Base-by-base conservation (phyloP, 2,329 filamentous ascomycete genomes). In the Dactylellina haptotyla region DNA sequence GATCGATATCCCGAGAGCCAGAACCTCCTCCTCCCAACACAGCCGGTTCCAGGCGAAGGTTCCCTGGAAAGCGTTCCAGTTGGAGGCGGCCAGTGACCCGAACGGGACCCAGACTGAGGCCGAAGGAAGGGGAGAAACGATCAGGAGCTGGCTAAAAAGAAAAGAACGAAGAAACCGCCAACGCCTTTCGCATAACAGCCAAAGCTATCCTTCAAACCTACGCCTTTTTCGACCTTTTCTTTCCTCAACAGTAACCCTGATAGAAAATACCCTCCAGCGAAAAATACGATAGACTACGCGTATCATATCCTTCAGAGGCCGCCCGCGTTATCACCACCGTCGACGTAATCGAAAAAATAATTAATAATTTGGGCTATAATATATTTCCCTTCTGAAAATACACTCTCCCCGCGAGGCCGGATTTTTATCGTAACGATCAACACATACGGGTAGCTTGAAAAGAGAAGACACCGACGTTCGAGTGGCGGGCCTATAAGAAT, bases 41-140 rank as follows among this genome's bases (percentile, higher is more conserved):
- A 72, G 53, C 53, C 67, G 43, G 54, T 64, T 65, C 58, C 53
- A 65, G 67, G 59, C 67, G 59, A 72, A 51, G 53, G 67, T 53
- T 51, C 66, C 66, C 46, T 63, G 66, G 57, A 43, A 64, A 59
- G 67, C 53, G 67, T 54, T 73, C 67, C 61, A 65, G 59, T 61
- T 72, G 58, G 59, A 56, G 54, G 59, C 67, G 39, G 59, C 46
- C 45, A 46, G 54, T 53, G 34, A 34, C 32, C 56, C 25, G 61
- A 64, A 71, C 28, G 50, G 66, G 50, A 37, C 41, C 34, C 26
- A 59, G 45, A 41, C 43, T 18, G 39, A 61, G 30, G 30, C 56
- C 58, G 23, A 69, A 64, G 45, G 54, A 70, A 61, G 53, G 45
- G 46, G 50, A 65, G n/a, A 48, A 57, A 23, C 12, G 46, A 59